A percentile compares a stretch with the other conserved stretches of the same genome.
These are phyloP conservation scores for Crithidia brevicula DNA, from an alignment of 208 protist species.

Conservation along the genomic window DNA sequence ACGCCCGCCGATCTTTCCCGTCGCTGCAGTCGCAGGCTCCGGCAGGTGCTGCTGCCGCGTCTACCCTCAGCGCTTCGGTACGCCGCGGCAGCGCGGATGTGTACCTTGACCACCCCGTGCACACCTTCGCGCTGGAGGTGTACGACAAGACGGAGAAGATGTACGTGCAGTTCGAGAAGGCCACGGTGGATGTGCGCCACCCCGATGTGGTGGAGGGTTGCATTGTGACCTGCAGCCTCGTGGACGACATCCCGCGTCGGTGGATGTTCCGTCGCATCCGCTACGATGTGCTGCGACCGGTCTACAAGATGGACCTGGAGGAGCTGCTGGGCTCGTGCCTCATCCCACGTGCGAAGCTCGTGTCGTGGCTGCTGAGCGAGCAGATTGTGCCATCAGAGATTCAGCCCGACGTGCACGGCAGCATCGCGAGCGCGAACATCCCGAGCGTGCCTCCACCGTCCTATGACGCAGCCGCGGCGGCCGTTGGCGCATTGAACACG, in stretches of 20 bases:
- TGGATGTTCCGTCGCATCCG: conserved; percentile 76
- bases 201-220: conserved; percentile 78
- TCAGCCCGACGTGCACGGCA: conserved; percentile 17
- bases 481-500: background rate
- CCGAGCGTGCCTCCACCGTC: conserved; percentile 30
- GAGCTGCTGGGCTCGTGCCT: conserved; percentile 69
- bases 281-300: conserved; percentile 71
- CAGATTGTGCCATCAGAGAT: conserved; percentile 50
- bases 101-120: conserved; percentile 35
- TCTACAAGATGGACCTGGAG: conserved; percentile 75
- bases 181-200: conserved; percentile 70
- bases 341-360: conserved; percentile 64
- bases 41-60: background rate
- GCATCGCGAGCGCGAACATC: conserved; percentile 13
- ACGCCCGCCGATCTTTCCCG: background rate
- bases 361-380: conserved; percentile 70
- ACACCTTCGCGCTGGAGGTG: conserved; percentile 76
- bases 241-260: conserved; percentile 35
- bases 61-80: background rate
- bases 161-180: conserved; percentile 76
- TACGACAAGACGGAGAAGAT: conserved; percentile 85
- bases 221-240: conserved; percentile 73
- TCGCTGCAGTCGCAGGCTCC: conserved; percentile 3
- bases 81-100: conserved; percentile 19
- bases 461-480: conserved; percentile 26